Base-by-base conservation (phyloP, 2,329 filamentous ascomycete genomes). In the Penicillium sp. region DNA sequence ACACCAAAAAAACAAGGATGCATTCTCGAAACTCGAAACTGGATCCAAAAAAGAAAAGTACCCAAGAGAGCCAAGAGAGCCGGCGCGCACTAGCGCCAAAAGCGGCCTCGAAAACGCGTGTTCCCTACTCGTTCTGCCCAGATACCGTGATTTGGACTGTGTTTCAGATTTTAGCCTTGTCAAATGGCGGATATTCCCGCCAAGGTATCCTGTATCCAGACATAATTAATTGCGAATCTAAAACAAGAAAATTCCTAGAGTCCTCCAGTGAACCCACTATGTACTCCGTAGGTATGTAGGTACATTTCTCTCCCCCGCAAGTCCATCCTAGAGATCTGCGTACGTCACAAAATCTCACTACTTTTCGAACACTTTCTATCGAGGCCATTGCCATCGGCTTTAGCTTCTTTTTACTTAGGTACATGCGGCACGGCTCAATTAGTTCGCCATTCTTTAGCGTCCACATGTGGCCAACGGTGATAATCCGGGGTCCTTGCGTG, bases 71-170 rank as follows among this genome's bases (percentile, higher is more conserved):
- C 64, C 57, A 66, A 65, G 63, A 39, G 54, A 47, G 15, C 52
- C 52, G 62, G 59, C 36, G 58, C 31, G 31, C 47, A 58, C 62
- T 66, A 66, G 65, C 55, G 61, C 25, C 49, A 49, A 44, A 38
- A 42, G 31, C 48, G 48, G 61, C 57, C 58, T 67, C 60, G 56
- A 62, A 60, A 66, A 66, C 65, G 65, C 64, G 65, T 66, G 65
- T 67, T 61, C 63, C 36, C 29, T 59, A 57, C 47, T 60, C 59
- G 55, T 55, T 57, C 47, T n/a, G 54, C 50, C 41, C 25, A 47
- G 43, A 53, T 55, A 59, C 49, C 38, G 58, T 54, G 57, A 55
- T 55, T 49, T 43, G 58, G 49, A 58, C 50, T 27, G 48, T 58
- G 63, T 65, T 65, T 65, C 63, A 65, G 61, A 61, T 60, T 61